Percentiles rank a stretch among this genome's conserved stretches.
Conservation (phyloP, 805 yeast genomes). For the Myxozyma neglecta region DNA sequence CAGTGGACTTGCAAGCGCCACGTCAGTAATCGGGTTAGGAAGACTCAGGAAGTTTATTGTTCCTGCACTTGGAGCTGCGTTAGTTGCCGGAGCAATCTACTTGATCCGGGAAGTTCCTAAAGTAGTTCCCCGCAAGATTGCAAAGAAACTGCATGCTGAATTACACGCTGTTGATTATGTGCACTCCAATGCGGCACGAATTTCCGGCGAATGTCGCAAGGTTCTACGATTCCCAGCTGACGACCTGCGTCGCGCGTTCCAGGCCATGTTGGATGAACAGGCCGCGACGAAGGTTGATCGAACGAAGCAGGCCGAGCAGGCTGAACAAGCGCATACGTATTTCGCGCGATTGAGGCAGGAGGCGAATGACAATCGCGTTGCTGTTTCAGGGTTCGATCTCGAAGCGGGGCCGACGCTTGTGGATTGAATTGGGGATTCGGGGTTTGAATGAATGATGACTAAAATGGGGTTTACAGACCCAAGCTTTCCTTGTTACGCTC, state of each 20-base stretch:
- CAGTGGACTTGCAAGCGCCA: slow-evolving; percentile 4
- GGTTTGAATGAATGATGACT: neutral
- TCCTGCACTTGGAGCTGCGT: slow-evolving; percentile 54
- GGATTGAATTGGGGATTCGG: neutral
- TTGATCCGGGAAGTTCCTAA: slow-evolving; percentile 79
- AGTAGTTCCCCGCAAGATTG: slow-evolving; percentile 82
- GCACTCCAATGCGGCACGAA: slow-evolving; percentile 71
- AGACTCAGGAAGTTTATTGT: slow-evolving; percentile 47
- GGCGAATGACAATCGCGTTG: slow-evolving; percentile 10
- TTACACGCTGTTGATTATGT: slow-evolving; percentile 71
- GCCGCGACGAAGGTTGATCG: slow-evolving; percentile 57
- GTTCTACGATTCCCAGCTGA: slow-evolving; percentile 80
- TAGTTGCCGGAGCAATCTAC: slow-evolving; percentile 59
- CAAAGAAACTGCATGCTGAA: slow-evolving; percentile 64
- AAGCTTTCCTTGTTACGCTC: no score
- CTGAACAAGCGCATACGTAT: slow-evolving; percentile 56
- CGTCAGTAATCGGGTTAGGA: slow-evolving; percentile 12
- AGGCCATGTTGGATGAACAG: slow-evolving; percentile 62
- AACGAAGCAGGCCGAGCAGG: slow-evolving; percentile 52
- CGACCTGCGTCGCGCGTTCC: slow-evolving; percentile 73
- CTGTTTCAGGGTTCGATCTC: slow-evolving; percentile 22
- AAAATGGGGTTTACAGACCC: neutral
- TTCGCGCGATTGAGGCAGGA: slow-evolving; percentile 53
- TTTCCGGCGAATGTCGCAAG: slow-evolving; percentile 76
- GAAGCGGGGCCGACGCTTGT: slow-evolving; percentile 9